These are phyloP conservation scores for Poa annua DNA, from an alignment of 176 grass and related monocot genomes.

Conservation along the genomic window DNA sequence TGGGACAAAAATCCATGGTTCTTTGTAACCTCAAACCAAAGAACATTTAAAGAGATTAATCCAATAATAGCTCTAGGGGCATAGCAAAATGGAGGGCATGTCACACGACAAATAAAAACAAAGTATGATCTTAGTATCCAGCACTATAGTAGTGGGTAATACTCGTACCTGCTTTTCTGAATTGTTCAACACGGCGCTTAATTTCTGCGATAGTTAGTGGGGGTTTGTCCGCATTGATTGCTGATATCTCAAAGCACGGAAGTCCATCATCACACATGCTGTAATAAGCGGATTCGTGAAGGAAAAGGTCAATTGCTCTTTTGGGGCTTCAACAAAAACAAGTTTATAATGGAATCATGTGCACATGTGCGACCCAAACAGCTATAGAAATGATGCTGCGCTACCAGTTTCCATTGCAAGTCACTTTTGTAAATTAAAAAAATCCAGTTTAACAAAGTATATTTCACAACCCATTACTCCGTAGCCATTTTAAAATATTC, in stretches of 20 bases:
- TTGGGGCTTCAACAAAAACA: not conserved
- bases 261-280: slow-evolving; percentile 83
- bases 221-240: slow-evolving; percentile 89
- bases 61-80: not conserved
- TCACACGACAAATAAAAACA: not conserved
- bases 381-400: not conserved
- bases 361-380: not conserved
- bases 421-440: not conserved
- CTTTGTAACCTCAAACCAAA: slow-evolving; percentile 16
- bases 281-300: slow-evolving; percentile 24
- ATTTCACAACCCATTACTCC: not conserved
- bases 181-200: slow-evolving; percentile 80
- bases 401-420: slow-evolving; percentile 3
- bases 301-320: slow-evolving; percentile 18
- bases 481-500: slow-evolving; percentile 32
- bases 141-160: slow-evolving; percentile 25
- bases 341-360: not conserved
- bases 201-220: slow-evolving; percentile 82
- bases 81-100: slow-evolving; percentile 13
- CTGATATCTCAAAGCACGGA: slow-evolving; percentile 97
- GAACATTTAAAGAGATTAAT: not conserved
- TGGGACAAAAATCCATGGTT: not conserved
- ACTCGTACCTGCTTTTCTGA: slow-evolving; percentile 79
- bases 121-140: not conserved
- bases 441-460: slow-evolving; percentile 7